phyloP scores from a whole-genome alignment of 2,329 filamentous ascomycete species.

The Cercospora zeina region DNA sequence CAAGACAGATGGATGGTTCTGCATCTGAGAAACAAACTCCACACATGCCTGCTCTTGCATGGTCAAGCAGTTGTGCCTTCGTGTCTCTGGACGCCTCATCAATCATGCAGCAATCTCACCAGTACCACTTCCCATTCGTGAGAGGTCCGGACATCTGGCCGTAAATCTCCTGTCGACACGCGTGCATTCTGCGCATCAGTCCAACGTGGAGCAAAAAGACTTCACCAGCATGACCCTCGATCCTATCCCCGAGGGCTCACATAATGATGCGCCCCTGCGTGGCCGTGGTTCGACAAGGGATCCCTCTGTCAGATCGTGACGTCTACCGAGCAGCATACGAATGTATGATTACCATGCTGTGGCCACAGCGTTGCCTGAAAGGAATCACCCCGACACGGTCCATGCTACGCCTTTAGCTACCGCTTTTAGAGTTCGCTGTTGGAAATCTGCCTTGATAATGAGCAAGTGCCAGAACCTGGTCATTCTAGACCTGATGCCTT shows the following conservation, averaged over 20 bases:
- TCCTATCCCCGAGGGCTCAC: not conserved
- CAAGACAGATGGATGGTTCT: not conserved
- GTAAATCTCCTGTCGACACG: not conserved
- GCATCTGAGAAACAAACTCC: not conserved
- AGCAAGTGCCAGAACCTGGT: constrained; percentile 1
- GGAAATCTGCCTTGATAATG: not conserved
- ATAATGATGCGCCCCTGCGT: not conserved
- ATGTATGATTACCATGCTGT: not conserved
- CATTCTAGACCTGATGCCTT: not conserved
- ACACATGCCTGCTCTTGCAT: not conserved
- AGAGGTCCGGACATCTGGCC: not conserved
- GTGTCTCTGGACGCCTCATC: not conserved
- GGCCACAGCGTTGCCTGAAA: not conserved
- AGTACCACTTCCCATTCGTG: not conserved
- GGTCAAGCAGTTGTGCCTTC: not conserved
- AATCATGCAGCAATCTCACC: not conserved
- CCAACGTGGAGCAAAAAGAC: not conserved
- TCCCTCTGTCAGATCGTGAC: not conserved
- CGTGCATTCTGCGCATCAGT: not conserved
- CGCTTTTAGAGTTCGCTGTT: not conserved
- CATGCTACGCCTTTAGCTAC: not conserved
- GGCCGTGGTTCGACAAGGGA: not conserved
- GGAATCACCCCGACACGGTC: not conserved
- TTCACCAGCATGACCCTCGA: not conserved
- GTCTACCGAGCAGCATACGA: not conserved